Evolutionary conservation across 805 yeast genomes (phyloP), one percentile per base, ranked within the genome.

Genomic region (Saccharomycopsis schoenii): DNA sequence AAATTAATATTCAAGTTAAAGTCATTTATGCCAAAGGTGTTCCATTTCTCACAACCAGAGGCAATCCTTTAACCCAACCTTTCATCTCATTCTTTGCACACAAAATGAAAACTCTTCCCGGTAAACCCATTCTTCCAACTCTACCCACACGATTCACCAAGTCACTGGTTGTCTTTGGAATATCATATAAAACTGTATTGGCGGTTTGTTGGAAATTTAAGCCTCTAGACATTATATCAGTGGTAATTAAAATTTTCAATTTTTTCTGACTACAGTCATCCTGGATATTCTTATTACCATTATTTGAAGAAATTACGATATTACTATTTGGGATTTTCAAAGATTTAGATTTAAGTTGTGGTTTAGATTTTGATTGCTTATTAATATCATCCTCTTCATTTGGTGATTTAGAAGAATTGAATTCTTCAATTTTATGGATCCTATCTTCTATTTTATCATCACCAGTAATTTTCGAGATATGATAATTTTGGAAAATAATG

Each of bases 121-220:
- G 79, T 68, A 86, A 90, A 55, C 87, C 88, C 88, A 92, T 85
- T 70, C 99, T 76, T 2, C 97, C 97, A 0, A 97, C 93, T 73
- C 99, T 82, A 1, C 99, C 99, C 1, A 89, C 86, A 64, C 99
- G 77, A 71, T 93, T 98, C 21, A 93, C 83, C 62, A 93, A 76
- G 72, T 93, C 98, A 19, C 89, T 85, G 0, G 97, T 82, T 15
- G 87, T 85, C 59, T 81, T 80, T 5, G 99, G 99, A 55, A 91
- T 82, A 69, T 93, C 97, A 75, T 85, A 86, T 58, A 94, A 74
- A 34, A 93, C 78, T 12, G 93, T 89, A 67, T 91, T 91, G 66
- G 91, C 80, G 37, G 94, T 83, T 17, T 88, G 88, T 60, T 81
- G 80, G 73, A 94, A 91, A 68, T 93, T 93, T 60, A 94, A 74